A percentile compares a stretch with the other conserved stretches of the same genome.
phyloP scores from a whole-genome alignment of 2,329 filamentous ascomycete species.

The Didymella keratinophila region DNA sequence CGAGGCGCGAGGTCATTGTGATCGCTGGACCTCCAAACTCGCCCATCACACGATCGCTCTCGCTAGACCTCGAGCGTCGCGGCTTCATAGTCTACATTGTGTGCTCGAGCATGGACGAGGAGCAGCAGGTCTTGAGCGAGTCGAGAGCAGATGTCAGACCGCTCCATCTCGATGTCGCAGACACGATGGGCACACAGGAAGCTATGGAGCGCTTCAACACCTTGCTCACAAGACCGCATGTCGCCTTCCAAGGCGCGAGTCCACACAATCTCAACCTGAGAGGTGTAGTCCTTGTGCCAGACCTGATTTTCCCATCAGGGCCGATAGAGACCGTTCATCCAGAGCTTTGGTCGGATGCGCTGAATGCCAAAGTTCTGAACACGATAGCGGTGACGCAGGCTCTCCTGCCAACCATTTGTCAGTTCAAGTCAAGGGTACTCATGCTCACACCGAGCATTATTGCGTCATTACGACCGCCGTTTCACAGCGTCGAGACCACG shows the following conservation, averaged over 20 bases:
- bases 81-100: conserved; percentile 95
- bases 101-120: conserved; percentile 84
- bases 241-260: conserved; percentile 77
- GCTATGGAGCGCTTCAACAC: conserved; percentile 76
- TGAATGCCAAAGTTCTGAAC: conserved; percentile 90
- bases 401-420: conserved; percentile 69
- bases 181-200: conserved; percentile 72
- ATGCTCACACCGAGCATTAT: conserved; percentile 83
- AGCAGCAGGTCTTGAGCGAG: conserved; percentile 77
- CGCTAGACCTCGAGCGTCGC: conserved; percentile 85
- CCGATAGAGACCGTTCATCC: conserved; percentile 86
- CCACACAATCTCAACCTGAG: conserved; percentile 78
- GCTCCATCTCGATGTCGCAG: conserved; percentile 81
- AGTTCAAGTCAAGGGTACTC: conserved; percentile 70
- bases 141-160: conserved; percentile 83
- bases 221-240: conserved; percentile 76
- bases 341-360: conserved; percentile 83
- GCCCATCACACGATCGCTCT: conserved; percentile 81
- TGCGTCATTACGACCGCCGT: conserved; percentile 78
- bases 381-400: conserved; percentile 88
- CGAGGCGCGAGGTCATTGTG: conserved; percentile 84
- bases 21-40: conserved; percentile 88
- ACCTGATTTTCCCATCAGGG: conserved; percentile 77
- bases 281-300: conserved; percentile 84
- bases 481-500: conserved; percentile 84